Base-by-base conservation (phyloP, 202 grass and related monocot genomes). In the Musa balbisiana region DNA sequence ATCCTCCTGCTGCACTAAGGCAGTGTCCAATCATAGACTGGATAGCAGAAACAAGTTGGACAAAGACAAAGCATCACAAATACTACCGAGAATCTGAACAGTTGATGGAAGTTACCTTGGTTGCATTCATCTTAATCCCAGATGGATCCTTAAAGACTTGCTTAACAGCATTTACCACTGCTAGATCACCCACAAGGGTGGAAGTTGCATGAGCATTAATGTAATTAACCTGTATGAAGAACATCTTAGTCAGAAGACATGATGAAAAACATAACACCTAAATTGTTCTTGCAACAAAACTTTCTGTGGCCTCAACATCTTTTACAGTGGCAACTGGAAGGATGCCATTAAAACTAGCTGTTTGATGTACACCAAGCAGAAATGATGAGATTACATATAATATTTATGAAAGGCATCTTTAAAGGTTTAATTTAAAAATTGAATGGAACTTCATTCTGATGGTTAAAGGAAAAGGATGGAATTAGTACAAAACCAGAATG, bases 21-120 rank as follows among this genome's bases (percentile, higher is more conserved):
- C 88, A 94, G 77, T 98, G 95, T 15, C 95, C 95, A 87, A 92
- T 98, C 85, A 98, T 94, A 77, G 95, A 94, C 95, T 98, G 85
- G 63, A 83, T 70, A 84, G 20, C 19, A 22, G n/a, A 59, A 76
- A 33, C 54, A 10, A 11, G 20, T 86, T 83, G 70, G 82, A 78
- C 55, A 78, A 55, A 53, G 56, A 65, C 4, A 33, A 72, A 2
- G 24, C 3, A 24, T 69, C 3, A 53, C 5, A 17, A 52, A 54
- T 55, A 6, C 51, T 33, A 11, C 49, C 6, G 15, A 25, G 5
- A 56, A 58, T 19, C 53, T 33, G 49, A 22, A 49, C 19, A 12
- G 10, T 8, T 69, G 50, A 55, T 69, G 19, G 50, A 24, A 24
- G 51, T 69, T 21, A 94, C 95, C 95, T 98, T 98, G 29, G 95